phyloP scores from a whole-genome alignment of 169 alveolate species.

The Plasmodium berghei region DNA sequence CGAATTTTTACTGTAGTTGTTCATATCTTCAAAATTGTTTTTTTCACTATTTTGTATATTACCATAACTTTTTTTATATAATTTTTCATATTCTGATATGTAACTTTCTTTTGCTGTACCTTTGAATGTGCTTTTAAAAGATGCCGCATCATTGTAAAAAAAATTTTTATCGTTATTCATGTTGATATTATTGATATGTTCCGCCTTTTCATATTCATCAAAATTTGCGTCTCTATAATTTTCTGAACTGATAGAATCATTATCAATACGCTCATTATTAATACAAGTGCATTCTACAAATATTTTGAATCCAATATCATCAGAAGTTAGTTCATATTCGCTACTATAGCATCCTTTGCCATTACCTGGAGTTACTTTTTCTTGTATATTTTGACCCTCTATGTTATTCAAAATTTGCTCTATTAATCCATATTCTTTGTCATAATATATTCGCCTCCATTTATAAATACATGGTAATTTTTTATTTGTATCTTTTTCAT shows the following conservation, averaged over 20 bases:
- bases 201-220: not conserved
- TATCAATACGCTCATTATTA: not conserved
- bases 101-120: not conserved
- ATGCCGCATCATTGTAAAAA: slow-evolving; percentile 17
- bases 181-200: not conserved
- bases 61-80: not conserved
- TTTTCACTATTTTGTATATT: not conserved
- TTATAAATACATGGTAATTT: slow-evolving; percentile 42
- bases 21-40: not conserved
- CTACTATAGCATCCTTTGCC: slow-evolving; percentile 3
- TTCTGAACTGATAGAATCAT: not conserved
- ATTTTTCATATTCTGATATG: too few relatives aligned
- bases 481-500: slow-evolving; percentile 36
- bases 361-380: not conserved
- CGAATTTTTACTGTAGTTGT: not conserved
- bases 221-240: not conserved
- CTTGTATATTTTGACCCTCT: not conserved
- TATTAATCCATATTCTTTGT: slow-evolving; percentile 2
- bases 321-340: slow-evolving; percentile 54
- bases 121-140: slow-evolving; percentile 22
- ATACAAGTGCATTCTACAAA: slow-evolving; percentile 51
- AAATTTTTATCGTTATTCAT: not conserved
- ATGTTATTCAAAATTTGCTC: not conserved
- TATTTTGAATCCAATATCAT: slow-evolving; percentile 59
- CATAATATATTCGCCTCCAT: slow-evolving; percentile 34